These are phyloP conservation scores for Diutina pseudorugosa DNA, from an alignment of 1,139 yeast genomes.

Conservation along the genomic window DNA sequence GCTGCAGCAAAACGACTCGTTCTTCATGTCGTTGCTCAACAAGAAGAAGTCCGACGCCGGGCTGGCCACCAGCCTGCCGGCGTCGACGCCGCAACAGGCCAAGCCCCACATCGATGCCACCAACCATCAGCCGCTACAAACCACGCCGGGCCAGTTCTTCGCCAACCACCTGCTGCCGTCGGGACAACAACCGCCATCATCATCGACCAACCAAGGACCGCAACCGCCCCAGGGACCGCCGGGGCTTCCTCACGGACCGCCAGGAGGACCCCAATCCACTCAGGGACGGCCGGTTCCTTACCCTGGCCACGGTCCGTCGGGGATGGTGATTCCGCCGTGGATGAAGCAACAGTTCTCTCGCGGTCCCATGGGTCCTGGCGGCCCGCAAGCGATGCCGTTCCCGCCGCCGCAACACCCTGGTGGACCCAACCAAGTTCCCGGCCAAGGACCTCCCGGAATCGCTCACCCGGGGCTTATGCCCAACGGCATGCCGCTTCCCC, in stretches of 20 bases:
- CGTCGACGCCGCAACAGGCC: neutral
- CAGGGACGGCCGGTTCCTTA: slow-evolving; percentile 6
- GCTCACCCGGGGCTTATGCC: slow-evolving; percentile 8
- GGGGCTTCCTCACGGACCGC: neutral
- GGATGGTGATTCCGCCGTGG: slow-evolving; percentile 1
- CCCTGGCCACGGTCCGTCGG: neutral
- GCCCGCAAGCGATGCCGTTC: slow-evolving; percentile 5
- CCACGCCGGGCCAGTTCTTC: slow-evolving; percentile 5
- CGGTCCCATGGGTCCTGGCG: neutral
- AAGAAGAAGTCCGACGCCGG: slow-evolving; percentile 12
- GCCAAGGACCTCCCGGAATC: slow-evolving; percentile 9
- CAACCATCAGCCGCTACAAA: slow-evolving; percentile 2
- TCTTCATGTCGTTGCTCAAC: slow-evolving; percentile 40
- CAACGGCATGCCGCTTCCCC: neutral
- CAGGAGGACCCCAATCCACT: slow-evolving; percentile 6
- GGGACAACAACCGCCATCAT: slow-evolving; percentile 5
- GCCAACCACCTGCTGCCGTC: slow-evolving; percentile 5
- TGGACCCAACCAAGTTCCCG: slow-evolving; percentile 5
- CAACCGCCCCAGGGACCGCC: slow-evolving; percentile 6
- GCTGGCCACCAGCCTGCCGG: neutral
- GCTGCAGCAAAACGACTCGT: slow-evolving; percentile 28
- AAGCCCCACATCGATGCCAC: neutral
- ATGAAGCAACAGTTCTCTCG: slow-evolving; percentile 2
- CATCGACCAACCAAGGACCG: too few species aligned
- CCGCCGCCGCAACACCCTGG: slow-evolving; percentile 7